phyloP scores from a whole-genome alignment of 345 rosid genomes.

The Euphorbia tirucalli region DNA sequence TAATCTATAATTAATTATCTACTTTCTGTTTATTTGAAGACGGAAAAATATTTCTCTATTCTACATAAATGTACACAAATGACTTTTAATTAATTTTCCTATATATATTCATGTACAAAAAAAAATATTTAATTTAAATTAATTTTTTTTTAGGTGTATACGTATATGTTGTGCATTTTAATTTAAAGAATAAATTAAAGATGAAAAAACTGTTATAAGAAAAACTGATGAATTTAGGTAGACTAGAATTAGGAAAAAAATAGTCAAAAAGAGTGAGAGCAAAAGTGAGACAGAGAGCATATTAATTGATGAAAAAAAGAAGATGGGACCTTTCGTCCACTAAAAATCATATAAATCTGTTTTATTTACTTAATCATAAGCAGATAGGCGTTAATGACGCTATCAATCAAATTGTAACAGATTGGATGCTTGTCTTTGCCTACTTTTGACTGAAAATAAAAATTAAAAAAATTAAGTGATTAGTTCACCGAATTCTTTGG shows the following conservation, averaged over 20 bases:
- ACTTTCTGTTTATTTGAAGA: too few species aligned
- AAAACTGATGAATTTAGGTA: too few species aligned
- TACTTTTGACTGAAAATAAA: conserved; percentile 15
- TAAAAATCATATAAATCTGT: conserved; percentile 10
- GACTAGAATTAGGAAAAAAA: not conserved
- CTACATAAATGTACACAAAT: too few species aligned
- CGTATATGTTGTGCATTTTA: too few species aligned
- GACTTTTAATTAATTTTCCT: too few species aligned
- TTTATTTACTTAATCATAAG: conserved; percentile 18
- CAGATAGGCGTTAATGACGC: conserved; percentile 15
- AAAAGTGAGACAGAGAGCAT: conserved; percentile 39
- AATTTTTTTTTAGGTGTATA: too few species aligned
- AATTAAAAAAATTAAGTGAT: not conserved
- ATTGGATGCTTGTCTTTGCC: conserved; percentile 4
- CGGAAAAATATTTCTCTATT: too few species aligned
- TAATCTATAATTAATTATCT: too few species aligned
- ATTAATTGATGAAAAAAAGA: conserved; percentile 9
- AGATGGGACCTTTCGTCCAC: conserved; percentile 33
- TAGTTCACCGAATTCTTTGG: conserved; percentile 11
- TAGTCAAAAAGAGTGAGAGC: conserved; percentile 6
- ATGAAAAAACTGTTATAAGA: too few species aligned
- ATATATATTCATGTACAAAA: too few species aligned
- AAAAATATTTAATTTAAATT: too few species aligned
- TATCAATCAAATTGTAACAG: not conserved
- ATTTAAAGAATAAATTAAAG: too few species aligned